phyloP scores from a whole-genome alignment of 2,329 filamentous ascomycete species.

The Dothideomycetidae sp. region DNA sequence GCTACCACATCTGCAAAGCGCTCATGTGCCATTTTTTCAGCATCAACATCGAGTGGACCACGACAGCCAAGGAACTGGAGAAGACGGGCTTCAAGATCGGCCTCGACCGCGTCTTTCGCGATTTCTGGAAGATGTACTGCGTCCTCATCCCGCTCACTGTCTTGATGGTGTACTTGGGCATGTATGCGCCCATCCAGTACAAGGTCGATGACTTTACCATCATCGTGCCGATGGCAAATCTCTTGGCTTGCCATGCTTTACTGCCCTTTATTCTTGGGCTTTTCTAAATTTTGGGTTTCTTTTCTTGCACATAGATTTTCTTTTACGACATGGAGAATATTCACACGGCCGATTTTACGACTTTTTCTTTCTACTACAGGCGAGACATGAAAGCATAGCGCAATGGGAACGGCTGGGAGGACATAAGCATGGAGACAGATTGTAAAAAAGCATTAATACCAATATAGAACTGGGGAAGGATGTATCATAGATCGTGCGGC shows the following conservation, averaged over 20 bases:
- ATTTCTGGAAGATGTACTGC: constrained; percentile 16
- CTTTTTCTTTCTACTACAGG: too few relatives aligned
- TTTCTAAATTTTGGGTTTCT: constrained; percentile 9
- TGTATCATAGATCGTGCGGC: too few relatives aligned
- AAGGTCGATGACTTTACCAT: constrained; percentile 14
- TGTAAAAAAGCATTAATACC: too few relatives aligned
- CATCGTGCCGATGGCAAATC: constrained; percentile 15
- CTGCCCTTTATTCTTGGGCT: constrained; percentile 15
- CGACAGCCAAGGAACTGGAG: constrained; percentile 8
- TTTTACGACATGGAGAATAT: neutral
- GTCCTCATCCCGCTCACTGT: constrained; percentile 13
- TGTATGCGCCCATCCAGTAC: constrained; percentile 14
- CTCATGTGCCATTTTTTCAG: constrained; percentile 5
- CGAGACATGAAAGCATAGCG: too few relatives aligned
- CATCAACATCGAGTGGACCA: constrained; percentile 10
- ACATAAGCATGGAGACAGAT: too few relatives aligned
- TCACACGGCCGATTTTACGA: too few relatives aligned
- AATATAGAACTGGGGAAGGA: too few relatives aligned
- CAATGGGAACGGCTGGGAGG: too few relatives aligned
- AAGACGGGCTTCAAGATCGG: constrained; percentile 14
- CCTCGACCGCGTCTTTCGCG: constrained; percentile 14
- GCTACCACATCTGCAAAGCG: constrained; percentile 7
- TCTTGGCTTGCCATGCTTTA: constrained; percentile 15
- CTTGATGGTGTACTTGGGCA: constrained; percentile 16
- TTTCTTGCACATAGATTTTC: neutral